phyloP scores from a whole-genome alignment of 2,329 filamentous ascomycete genomes.

The Apiospora kogelbergensis region DNA sequence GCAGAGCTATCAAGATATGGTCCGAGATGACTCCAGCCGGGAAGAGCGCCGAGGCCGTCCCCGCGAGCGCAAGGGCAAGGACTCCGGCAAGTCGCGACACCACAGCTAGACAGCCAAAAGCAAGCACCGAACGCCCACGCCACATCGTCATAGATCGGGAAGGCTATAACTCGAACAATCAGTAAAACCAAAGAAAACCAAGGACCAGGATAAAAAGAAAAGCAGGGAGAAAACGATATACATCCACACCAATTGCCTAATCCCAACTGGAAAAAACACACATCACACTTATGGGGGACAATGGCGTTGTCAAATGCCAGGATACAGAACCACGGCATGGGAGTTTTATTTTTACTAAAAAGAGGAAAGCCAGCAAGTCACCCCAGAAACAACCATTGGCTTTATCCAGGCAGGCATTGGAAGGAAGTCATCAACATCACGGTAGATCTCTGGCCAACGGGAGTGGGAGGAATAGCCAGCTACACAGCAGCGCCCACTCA shows the following conservation, averaged over 20 bases:
- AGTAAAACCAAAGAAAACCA: neutral
- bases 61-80: conserved; percentile 13
- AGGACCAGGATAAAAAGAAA: neutral
- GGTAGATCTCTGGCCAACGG: neutral
- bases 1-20: conserved; percentile 10
- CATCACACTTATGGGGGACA: neutral
- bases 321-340: neutral
- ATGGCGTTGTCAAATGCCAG: neutral
- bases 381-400: conserved; percentile 7
- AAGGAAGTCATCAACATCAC: neutral
- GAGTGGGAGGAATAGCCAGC: neutral
- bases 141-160: neutral
- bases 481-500: neutral
- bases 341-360: neutral
- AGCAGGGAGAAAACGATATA: neutral
- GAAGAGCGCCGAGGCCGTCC: conserved; percentile 14
- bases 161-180: neutral
- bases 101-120: conserved; percentile 1
- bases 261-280: neutral
- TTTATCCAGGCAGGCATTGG: conserved; percentile 3
- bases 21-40: conserved; percentile 15
- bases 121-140: neutral
- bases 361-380: neutral
- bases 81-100: neutral
- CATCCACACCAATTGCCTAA: neutral